These are phyloP conservation scores for Millerozyma miso DNA, from an alignment of 805 yeast genomes.

Conservation along the genomic window DNA sequence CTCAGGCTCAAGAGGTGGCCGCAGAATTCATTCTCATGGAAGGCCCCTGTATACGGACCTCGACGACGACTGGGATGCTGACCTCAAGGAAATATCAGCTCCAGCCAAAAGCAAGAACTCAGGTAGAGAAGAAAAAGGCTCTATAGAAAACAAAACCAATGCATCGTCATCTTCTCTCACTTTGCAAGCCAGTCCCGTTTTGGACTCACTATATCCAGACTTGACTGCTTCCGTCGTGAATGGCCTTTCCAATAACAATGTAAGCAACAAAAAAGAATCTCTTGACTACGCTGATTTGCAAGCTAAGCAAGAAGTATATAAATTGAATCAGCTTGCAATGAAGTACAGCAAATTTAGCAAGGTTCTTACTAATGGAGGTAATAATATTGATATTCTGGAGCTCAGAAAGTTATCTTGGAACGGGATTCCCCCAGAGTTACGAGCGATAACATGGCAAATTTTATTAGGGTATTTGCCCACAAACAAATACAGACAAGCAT, in stretches of 20 bases:
- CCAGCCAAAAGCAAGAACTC: slow-evolving; percentile 14
- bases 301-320: slow-evolving; percentile 47
- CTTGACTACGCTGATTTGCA: slow-evolving; percentile 39
- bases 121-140: slow-evolving; percentile 20
- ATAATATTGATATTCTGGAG: slow-evolving; percentile 60
- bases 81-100: slow-evolving; percentile 42
- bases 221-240: slow-evolving; percentile 19
- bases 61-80: slow-evolving; percentile 91
- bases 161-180: slow-evolving; percentile 21
- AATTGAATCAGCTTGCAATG: slow-evolving; percentile 54
- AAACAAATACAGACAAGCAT: slow-evolving; percentile 67
- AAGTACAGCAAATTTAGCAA: slow-evolving; percentile 65
- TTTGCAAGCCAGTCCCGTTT: slow-evolving; percentile 23
- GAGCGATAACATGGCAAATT: slow-evolving; percentile 87
- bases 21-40: slow-evolving; percentile 14
- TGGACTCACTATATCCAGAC: slow-evolving; percentile 38
- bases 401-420: slow-evolving; percentile 86
- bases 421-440: slow-evolving; percentile 78
- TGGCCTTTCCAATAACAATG: slow-evolving; percentile 2
- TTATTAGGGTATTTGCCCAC: slow-evolving; percentile 87
- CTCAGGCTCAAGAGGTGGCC: slow-evolving; percentile 5
- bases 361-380: slow-evolving; percentile 43
- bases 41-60: slow-evolving; percentile 53
- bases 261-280: slow-evolving; percentile 23
- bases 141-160: slow-evolving; percentile 16